Conservation (phyloP, 202 grass and related monocot species). For the Dendrocalamus latiflorus region DNA sequence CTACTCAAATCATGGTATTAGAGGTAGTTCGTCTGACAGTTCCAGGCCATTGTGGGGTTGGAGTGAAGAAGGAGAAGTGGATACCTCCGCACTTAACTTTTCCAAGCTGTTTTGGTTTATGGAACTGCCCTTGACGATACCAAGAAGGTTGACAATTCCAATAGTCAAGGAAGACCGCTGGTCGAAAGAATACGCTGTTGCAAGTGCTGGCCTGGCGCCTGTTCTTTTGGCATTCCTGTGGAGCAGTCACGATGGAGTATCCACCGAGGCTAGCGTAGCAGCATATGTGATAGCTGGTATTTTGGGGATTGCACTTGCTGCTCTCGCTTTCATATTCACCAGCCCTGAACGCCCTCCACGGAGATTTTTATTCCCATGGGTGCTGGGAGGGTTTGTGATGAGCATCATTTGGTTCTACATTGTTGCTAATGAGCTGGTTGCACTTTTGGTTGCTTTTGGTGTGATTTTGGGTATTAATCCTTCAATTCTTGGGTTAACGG, state of each 20-base stretch:
- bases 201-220: slow-evolving; percentile 70
- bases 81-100: slow-evolving; percentile 38
- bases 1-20: slow-evolving; percentile 77
- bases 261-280: slow-evolving; percentile 37
- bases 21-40: slow-evolving; percentile 50
- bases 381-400: slow-evolving; percentile 94
- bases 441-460: too few species aligned
- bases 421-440: too few species aligned
- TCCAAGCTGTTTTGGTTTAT: slow-evolving; percentile 70
- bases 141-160: slow-evolving; percentile 90
- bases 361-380: slow-evolving; percentile 88
- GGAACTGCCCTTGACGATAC: slow-evolving; percentile 81
- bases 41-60: slow-evolving; percentile 96
- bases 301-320: slow-evolving; percentile 56
- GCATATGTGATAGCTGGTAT: slow-evolving; percentile 46
- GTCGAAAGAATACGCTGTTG: slow-evolving; percentile 81
- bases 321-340: slow-evolving; percentile 68
- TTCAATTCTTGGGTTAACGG: too few species aligned
- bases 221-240: slow-evolving; percentile 77
- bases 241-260: slow-evolving; percentile 48
- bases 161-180: slow-evolving; percentile 83
- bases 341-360: slow-evolving; percentile 57
- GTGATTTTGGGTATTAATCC: too few species aligned
- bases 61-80: slow-evolving; percentile 67
- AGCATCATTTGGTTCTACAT: slow-evolving; percentile 99